phyloP scores from a whole-genome alignment of 2,329 filamentous ascomycete species.

The Monilinia fructicola region DNA sequence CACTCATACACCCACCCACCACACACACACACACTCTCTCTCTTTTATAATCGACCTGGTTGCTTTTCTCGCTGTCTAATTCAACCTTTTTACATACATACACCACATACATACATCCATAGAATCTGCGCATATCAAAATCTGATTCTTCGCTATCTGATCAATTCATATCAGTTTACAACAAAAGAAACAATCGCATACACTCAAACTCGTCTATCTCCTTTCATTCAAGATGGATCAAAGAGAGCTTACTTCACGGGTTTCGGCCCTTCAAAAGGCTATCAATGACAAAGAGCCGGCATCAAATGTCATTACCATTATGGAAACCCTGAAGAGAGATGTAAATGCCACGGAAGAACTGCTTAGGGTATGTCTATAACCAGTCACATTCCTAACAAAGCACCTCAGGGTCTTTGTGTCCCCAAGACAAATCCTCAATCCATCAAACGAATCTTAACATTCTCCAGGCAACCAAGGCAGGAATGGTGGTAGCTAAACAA shows the following conservation, averaged over 20 bases:
- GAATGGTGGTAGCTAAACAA: slow-evolving; percentile 82
- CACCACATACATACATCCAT: slow-evolving; percentile 5
- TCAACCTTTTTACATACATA: neutral
- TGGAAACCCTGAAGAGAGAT: slow-evolving; percentile 77
- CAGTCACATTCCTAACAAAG: slow-evolving; percentile 30
- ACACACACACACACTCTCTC: neutral
- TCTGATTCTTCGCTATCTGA: neutral
- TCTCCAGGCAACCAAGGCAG: slow-evolving; percentile 75
- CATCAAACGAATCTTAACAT: slow-evolving; percentile 24
- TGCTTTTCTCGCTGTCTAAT: neutral
- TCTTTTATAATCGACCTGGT: slow-evolving; percentile 5
- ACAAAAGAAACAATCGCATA: slow-evolving; percentile 15
- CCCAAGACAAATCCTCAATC: neutral
- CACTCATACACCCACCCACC: neutral
- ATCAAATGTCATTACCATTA: slow-evolving; percentile 67
- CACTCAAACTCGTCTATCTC: slow-evolving; percentile 14
- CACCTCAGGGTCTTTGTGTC: slow-evolving; percentile 12
- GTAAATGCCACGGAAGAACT: slow-evolving; percentile 85
- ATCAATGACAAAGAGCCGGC: slow-evolving; percentile 72
- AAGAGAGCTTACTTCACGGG: slow-evolving; percentile 36
- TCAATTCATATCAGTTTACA: neutral
- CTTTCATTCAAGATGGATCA: slow-evolving; percentile 34
- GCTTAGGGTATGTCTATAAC: slow-evolving; percentile 62
- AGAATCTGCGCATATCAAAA: neutral
- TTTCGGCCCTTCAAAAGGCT: slow-evolving; percentile 71